A percentile compares a stretch with the other conserved stretches of the same genome.
These are phyloP conservation scores for Pleurotus eryngii DNA, from an alignment of 768 basidiomycete genomes.

Conservation along the genomic window DNA sequence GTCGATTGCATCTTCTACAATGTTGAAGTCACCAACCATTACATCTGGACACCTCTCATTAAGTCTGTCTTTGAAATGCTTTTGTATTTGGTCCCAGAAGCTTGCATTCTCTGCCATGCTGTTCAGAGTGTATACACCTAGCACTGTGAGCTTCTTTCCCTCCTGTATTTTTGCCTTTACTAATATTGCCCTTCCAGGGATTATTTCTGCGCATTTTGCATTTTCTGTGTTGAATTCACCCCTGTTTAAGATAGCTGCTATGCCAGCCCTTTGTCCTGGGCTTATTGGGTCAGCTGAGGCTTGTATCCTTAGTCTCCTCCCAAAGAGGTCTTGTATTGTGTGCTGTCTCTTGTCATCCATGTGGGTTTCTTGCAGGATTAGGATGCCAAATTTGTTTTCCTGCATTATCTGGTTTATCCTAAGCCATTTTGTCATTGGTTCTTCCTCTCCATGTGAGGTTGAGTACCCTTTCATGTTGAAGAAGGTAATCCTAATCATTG, in stretches of 20 bases:
- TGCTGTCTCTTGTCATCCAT: slow-evolving; percentile 12
- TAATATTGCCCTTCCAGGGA: slow-evolving; percentile 25
- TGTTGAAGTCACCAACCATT: slow-evolving; percentile 39
- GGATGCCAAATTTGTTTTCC: slow-evolving; percentile 21
- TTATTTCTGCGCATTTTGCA: slow-evolving; percentile 6
- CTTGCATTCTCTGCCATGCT: slow-evolving; percentile 16
- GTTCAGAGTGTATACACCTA: slow-evolving; percentile 36
- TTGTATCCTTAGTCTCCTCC: slow-evolving; percentile 14
- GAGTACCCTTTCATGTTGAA: slow-evolving; percentile 22
- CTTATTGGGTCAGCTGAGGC: slow-evolving; percentile 11
- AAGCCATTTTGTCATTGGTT: slow-evolving; percentile 17
- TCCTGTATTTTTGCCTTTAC: slow-evolving; percentile 16
- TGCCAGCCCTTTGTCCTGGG: slow-evolving; percentile 21
- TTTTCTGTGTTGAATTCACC: slow-evolving; percentile 15
- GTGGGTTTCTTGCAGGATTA: slow-evolving; percentile 30
- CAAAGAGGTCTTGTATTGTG: slow-evolving; percentile 8
- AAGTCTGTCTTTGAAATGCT: slow-evolving; percentile 4
- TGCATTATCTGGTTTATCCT: slow-evolving; percentile 24
- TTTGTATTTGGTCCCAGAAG: slow-evolving; percentile 26
- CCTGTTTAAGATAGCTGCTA: slow-evolving; percentile 33
- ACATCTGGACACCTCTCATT: slow-evolving; percentile 23
- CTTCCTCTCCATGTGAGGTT: not conserved
- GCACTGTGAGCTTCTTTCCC: slow-evolving; percentile 15
- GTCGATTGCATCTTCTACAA: slow-evolving; percentile 36
- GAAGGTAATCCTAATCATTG: slow-evolving; percentile 12